phyloP scores from a whole-genome alignment of 148 eudicot species.

The Fagopyrum esculentum region DNA sequence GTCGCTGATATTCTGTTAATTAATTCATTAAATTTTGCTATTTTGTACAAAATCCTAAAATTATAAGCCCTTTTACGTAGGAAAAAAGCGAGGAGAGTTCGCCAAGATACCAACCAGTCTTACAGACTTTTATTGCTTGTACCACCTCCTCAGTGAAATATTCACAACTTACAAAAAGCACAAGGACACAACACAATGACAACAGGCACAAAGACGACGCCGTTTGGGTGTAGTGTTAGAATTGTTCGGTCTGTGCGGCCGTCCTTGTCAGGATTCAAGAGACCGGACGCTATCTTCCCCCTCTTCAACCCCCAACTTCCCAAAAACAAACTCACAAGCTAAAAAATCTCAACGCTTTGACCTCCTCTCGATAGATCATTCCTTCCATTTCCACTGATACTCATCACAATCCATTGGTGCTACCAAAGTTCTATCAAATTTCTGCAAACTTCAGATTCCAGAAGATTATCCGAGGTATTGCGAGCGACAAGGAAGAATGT shows the following conservation, averaged over 20 bases:
- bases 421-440: not conserved
- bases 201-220: not conserved
- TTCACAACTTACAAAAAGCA: too few species aligned
- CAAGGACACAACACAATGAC: not conserved
- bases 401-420: not conserved
- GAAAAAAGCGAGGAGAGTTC: too few species aligned
- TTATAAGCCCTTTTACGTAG: too few species aligned
- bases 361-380: not conserved
- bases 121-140: too few species aligned
- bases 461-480: not conserved
- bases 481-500: slow-evolving; percentile 31
- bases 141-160: too few species aligned
- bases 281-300: not conserved
- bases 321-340: not conserved
- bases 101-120: too few species aligned
- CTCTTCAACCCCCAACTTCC: not conserved
- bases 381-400: not conserved
- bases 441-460: not conserved
- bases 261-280: not conserved
- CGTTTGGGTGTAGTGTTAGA: not conserved
- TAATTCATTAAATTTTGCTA: too few species aligned
- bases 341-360: slow-evolving; percentile 2
- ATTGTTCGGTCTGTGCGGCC: not conserved
- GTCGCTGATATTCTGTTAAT: too few species aligned
- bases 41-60: too few species aligned